Evolutionary conservation across 441 rosid genomes (phyloP), one percentile per base, ranked within the genome.

Genomic region (Adansonia rubrostipa): DNA sequence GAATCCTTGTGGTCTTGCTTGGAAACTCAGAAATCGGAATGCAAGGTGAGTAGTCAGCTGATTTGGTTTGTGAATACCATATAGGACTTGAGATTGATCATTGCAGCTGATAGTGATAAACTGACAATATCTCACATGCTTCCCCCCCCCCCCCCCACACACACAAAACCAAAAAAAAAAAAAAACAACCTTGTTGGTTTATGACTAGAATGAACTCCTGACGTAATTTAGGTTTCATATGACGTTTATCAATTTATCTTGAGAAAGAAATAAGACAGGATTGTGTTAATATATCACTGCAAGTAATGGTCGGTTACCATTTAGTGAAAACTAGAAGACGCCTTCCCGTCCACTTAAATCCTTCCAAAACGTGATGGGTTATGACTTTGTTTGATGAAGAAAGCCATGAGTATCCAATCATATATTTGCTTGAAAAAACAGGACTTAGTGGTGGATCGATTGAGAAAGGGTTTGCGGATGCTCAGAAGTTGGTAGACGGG

Each of bases 381-480:
- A 77, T 89, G 33, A 85, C 89, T 28, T 71, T 87, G 84, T 83
- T 89, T 15, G 88, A 88, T 64, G 92, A 91, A 79, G 86, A 87
- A n/a, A 92, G 84, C 0, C 77, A 83, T 17, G 90, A 86, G 79
- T 82, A 75, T 82, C 88, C 80, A 9, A 85, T 90, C 0, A 69
- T 87, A 74, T 87, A 89, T 82, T 76, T 89, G 85, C 89, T 1
- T 77, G 85, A 71, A 87, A 82, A 40, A 77, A 83, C 83, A 0
- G 93, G 95, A 84, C 91, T 92, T 11, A 91, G 93, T 65, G 97
- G 93, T 77, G 97, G 95, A 70, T 91, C 33, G 33, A 28, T 28
- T 28, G 33, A 95, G 93, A 85, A 83, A 85, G 91, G 91, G 10
- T 89, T 92, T 76, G 85, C 95, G 0, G 82, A 86, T 71, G 87